phyloP scores from a whole-genome alignment of 2,329 filamentous ascomycete genomes.

The Paraphaeosphaeria minitans region DNA sequence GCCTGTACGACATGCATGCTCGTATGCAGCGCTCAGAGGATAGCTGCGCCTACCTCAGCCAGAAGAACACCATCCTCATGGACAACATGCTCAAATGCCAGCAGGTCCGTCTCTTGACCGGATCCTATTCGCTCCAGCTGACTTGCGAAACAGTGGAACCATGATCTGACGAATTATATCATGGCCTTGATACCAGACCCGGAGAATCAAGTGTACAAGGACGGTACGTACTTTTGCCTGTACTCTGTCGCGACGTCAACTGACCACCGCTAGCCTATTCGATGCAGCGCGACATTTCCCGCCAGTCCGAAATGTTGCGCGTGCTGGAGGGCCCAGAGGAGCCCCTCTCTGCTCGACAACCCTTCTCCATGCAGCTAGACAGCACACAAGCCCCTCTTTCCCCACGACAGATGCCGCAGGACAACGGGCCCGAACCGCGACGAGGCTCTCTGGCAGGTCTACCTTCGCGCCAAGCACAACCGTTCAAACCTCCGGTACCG shows the following conservation, averaged over 20 bases:
- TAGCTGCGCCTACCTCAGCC: constrained; percentile 74
- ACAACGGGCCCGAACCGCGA: constrained; percentile 68
- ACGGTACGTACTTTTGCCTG: constrained; percentile 65
- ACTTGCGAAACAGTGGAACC: constrained; percentile 68
- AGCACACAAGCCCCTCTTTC: constrained; percentile 74
- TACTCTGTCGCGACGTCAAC: constrained; percentile 30
- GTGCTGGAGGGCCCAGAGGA: constrained; percentile 68
- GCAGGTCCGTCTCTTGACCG: constrained; percentile 55
- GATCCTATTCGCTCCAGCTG: constrained; percentile 28
- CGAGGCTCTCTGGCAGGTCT: constrained; percentile 64
- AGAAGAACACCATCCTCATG: constrained; percentile 80
- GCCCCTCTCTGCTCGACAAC: constrained; percentile 60
- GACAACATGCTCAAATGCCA: constrained; percentile 78
- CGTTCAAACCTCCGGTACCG: constrained; percentile 78
- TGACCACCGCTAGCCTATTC: constrained; percentile 44
- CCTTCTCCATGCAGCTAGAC: constrained; percentile 51
- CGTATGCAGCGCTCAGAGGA: constrained; percentile 85
- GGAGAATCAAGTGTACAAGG: constrained; percentile 78
- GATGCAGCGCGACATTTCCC: constrained; percentile 67
- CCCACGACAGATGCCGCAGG: constrained; percentile 82
- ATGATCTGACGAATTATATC: constrained; percentile 79
- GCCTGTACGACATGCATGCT: constrained; percentile 76
- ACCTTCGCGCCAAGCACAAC: constrained; percentile 59
- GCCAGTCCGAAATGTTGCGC: constrained; percentile 64
- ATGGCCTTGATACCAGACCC: constrained; percentile 74